Evolutionary conservation across 2,329 filamentous ascomycete genomes (phyloP).

Genomic region (Aspergillus thermomutatus): DNA sequence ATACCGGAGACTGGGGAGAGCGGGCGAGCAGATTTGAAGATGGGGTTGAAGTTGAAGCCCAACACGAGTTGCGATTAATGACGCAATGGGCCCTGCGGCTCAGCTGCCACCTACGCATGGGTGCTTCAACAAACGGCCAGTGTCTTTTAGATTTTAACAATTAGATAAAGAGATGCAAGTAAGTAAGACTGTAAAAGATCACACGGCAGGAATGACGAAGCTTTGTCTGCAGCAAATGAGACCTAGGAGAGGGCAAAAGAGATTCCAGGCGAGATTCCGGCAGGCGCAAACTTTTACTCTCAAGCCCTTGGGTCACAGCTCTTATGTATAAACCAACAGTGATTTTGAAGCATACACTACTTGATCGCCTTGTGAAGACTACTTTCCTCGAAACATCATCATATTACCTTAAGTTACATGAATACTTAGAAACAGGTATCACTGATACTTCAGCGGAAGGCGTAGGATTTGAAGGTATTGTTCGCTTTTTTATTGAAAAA

Average conservation of each 20-base stretch:
- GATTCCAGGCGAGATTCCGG: background rate
- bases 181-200: background rate
- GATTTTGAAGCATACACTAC: background rate
- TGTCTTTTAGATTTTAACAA: background rate
- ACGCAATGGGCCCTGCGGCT: slow-evolving; percentile 21
- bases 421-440: background rate
- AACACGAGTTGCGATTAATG: slow-evolving; percentile 19
- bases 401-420: background rate
- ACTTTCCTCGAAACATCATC: background rate
- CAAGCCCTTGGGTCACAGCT: background rate
- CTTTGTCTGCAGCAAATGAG: background rate
- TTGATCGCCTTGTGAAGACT: background rate
- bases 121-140: background rate
- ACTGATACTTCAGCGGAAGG: slow-evolving; percentile 2
- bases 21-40: slow-evolving; percentile 2
- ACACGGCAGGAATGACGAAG: background rate
- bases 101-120: slow-evolving; percentile 13
- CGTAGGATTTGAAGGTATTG: slow-evolving; percentile 30
- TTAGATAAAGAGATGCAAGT: background rate
- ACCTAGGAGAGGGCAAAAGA: background rate
- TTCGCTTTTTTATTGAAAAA: slow-evolving; percentile 41
- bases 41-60: slow-evolving; percentile 12
- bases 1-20: background rate
- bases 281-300: background rate
- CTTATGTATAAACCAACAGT: background rate